These are phyloP conservation scores for Stentor coeruleus DNA, from an alignment of 73 alveolate genomes.

Conservation along the genomic window DNA sequence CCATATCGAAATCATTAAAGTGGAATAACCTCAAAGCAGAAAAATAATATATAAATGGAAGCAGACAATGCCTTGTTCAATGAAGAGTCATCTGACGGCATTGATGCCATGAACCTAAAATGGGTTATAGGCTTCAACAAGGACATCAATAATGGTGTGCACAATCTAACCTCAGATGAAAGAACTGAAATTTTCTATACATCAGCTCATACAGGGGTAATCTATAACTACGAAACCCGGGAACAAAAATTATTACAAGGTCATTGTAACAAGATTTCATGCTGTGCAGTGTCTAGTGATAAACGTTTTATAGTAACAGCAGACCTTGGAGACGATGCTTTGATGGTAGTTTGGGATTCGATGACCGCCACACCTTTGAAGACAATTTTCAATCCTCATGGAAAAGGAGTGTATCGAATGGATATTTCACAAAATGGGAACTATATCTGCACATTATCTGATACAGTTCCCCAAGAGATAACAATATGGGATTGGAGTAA, in stretches of 20 bases:
- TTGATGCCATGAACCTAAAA: slow-evolving; percentile 59
- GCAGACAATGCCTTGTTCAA: neutral
- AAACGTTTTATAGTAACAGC: slow-evolving; percentile 95
- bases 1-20: no score
- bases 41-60: neutral
- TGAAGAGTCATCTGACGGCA: slow-evolving; percentile 1
- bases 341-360: slow-evolving; percentile 97
- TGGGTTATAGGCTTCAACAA: slow-evolving; percentile 91
- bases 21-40: no score
- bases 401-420: slow-evolving; percentile 89
- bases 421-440: slow-evolving; percentile 53
- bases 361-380: slow-evolving; percentile 87
- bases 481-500: slow-evolving; percentile 53
- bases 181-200: slow-evolving; percentile 91
- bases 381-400: slow-evolving; percentile 93
- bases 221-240: slow-evolving; percentile 86
- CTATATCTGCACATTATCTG: slow-evolving; percentile 40
- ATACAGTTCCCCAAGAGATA: slow-evolving; percentile 23
- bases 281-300: slow-evolving; percentile 87
- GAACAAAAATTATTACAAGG: slow-evolving; percentile 92
- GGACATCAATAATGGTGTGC: slow-evolving; percentile 89
- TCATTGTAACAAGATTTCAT: slow-evolving; percentile 88
- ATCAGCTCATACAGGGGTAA: slow-evolving; percentile 98
- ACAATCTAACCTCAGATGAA: slow-evolving; percentile 81
- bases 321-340: slow-evolving; percentile 93